Base-by-base conservation (phyloP, 2,329 filamentous ascomycete genomes). In the Aspergillus hiratsukae region DNA sequence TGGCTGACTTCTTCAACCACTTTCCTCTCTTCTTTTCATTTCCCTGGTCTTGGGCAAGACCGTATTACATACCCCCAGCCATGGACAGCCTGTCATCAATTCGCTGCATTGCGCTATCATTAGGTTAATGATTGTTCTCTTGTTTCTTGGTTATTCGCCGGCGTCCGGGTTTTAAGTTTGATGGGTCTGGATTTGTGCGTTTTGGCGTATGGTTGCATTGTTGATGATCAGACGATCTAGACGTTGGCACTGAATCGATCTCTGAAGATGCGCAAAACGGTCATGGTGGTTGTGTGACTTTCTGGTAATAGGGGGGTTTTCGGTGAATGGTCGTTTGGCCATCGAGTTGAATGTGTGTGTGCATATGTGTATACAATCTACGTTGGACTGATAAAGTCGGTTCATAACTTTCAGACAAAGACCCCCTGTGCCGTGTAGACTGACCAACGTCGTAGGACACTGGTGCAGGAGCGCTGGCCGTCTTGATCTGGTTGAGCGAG, bases 131-230 rank as follows among this genome's bases (percentile, higher is more conserved):
- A 49, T 52, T 51, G 48, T 59, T 37, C 51, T 51, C 54, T 55
- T 55, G 43, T 31, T 27, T 56, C 55, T 17, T 58, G 52, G 49
- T 54, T 63, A 51, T 62, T 59, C 25, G 63, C 56, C 17, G 54
- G 54, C 57, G 58, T 63, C 62, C 52, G 51, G 66, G 63, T 59
- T 64, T 56, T 55, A 61, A 55, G 43, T 11, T 58, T 60, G 52
- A 52, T 60, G 58, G 64, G 59, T 58, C 46, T 59, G 59, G 66
- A 62, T 59, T 60, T 64, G 58, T 63, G 65, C 28, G 61, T 58
- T 55, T 54, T 49, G 68, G 69, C 65, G 68, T 71, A 56, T 58
- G 65, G 64, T 58, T 67, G 54, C 54, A 50, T 49, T 60, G 50
- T 54, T 64, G 56, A 63, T 61, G 56, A 51, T 63, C 53, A 53